Evolutionary conservation across 2,329 filamentous ascomycete species (phyloP), one percentile per base, ranked within the genome.

Genomic region (Aspergillus costaricaensis): DNA sequence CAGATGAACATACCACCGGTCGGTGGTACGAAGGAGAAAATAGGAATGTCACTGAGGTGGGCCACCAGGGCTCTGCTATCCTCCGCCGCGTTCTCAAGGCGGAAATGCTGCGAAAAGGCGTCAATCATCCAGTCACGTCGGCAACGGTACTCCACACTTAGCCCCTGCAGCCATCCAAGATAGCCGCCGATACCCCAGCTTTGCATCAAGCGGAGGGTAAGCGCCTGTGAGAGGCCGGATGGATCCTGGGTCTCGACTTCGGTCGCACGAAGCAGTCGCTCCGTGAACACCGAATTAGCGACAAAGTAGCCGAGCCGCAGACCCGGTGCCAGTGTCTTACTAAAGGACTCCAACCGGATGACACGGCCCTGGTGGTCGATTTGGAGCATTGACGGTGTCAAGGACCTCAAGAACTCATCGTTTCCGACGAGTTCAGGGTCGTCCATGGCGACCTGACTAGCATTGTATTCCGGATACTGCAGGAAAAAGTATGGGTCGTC

Each of bases 71-170:
- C 10, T 12, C n/a, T 8, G 25, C 6, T 21, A 2, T n/a, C n/a
- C 15, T 17, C n/a, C 23, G 48, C 48, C 30, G 48, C 5, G 48
- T 17, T 1, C 5, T 12, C 25, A 9, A 51, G 27, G 14, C 23
- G 14, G n/a, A 51, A 51, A 5, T 51, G 15, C 23, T 51, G 23
- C 25, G 25, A 17, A 32, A 51, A 36, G 6, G 23, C 25, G 15
- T 27, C 14, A 9, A 51, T 51, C 48, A 51, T 51, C 48, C 27
- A 51, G 48, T 51, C 48, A 9, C 48, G 48, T 15, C 48, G 48
- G 21, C 9, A 6, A 17, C 30, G 25, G 48, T 51, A 51, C 30
- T 51, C 48, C 5, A 30, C 5, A n/a, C 48, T 14, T 7, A 51
- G 48, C 6, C 9, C 17, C 48, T 36, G 48, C 3, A 51, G 48